A percentile compares a stretch with the other conserved stretches of the same genome.
phyloP scores from a whole-genome alignment of 2,329 filamentous ascomycete species.

The Diplocarpon mali region DNA sequence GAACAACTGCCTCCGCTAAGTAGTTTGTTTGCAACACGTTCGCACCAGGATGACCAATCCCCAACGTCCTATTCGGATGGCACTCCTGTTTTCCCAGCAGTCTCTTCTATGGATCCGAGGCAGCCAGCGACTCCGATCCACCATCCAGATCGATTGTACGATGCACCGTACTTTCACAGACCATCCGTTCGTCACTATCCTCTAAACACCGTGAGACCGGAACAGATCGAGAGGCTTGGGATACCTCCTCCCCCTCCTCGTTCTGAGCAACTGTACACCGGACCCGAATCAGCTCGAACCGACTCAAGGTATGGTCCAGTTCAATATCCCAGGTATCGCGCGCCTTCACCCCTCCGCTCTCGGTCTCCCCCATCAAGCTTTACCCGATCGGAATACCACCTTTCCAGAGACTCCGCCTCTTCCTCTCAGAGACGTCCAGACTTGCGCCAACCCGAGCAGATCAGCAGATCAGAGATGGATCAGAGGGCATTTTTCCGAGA shows the following conservation, averaged over 20 bases:
- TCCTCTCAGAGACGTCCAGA: constrained; percentile 21
- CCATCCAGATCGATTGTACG: constrained; percentile 19
- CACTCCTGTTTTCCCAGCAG: constrained; percentile 23
- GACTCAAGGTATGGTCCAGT: constrained; percentile 15
- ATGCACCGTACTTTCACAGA: constrained; percentile 22
- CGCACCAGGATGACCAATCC: constrained; percentile 15
- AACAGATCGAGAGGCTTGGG: constrained; percentile 19
- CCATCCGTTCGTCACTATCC: constrained; percentile 14
- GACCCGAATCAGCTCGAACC: constrained; percentile 24
- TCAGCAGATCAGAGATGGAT: constrained; percentile 18
- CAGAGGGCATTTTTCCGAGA: constrained; percentile 19
- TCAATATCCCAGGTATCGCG: constrained; percentile 13
- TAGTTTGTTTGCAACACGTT: constrained; percentile 24
- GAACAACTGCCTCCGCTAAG: constrained; percentile 27
- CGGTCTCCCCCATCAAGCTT: constrained; percentile 25
- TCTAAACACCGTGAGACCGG: constrained; percentile 17
- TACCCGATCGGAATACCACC: constrained; percentile 18
- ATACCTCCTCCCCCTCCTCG: constrained; percentile 17
- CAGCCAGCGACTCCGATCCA: constrained; percentile 21
- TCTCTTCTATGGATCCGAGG: constrained; percentile 20
- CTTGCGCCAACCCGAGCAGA: constrained; percentile 7
- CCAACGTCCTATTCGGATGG: constrained; percentile 25
- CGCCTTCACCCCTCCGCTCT: constrained; percentile 12
- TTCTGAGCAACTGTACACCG: constrained; percentile 6
- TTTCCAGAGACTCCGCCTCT: constrained; percentile 24